A percentile compares a stretch with the other conserved stretches of the same genome.
Conservation (phyloP, 805 yeast genomes). For the Candida tibetensis region DNA sequence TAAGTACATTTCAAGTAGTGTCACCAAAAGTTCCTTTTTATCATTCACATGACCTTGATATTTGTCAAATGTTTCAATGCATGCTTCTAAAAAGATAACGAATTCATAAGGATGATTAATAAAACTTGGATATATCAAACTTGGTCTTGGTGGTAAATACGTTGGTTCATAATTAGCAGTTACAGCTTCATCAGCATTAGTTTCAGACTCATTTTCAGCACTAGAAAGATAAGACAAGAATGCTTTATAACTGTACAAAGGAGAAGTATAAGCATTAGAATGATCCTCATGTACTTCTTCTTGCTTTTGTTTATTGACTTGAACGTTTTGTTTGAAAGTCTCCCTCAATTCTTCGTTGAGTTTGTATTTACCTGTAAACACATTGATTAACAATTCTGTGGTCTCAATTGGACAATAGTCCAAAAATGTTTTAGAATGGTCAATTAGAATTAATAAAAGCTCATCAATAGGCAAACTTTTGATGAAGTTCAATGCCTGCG, state of each 20-base stretch:
- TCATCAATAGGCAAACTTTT: slow-evolving; percentile 73
- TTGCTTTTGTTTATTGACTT: slow-evolving; percentile 8
- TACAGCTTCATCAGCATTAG: slow-evolving; percentile 12
- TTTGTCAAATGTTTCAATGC: slow-evolving; percentile 71
- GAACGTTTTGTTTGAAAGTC: slow-evolving; percentile 3
- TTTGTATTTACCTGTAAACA: slow-evolving; percentile 81
- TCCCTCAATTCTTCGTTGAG: slow-evolving; percentile 31
- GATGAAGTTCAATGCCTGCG: slow-evolving; percentile 61
- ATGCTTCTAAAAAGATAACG: slow-evolving; percentile 89
- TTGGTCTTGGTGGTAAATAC: slow-evolving; percentile 89
- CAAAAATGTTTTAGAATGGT: slow-evolving; percentile 62
- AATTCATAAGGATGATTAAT: slow-evolving; percentile 84
- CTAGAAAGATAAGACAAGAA: slow-evolving; percentile 30
- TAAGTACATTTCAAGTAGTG: slow-evolving; percentile 80
- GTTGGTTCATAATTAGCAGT: slow-evolving; percentile 46
- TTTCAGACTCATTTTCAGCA: slow-evolving; percentile 1
- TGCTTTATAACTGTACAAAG: slow-evolving; percentile 31
- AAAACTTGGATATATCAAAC: slow-evolving; percentile 82
- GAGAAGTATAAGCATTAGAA: slow-evolving; percentile 17
- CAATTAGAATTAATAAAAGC: slow-evolving; percentile 64
- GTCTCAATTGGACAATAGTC: slow-evolving; percentile 74
- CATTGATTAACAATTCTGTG: slow-evolving; percentile 75
- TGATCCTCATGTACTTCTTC: slow-evolving; percentile 2
- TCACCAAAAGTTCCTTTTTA: slow-evolving; percentile 67
- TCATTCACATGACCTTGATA: slow-evolving; percentile 73